Evolutionary conservation across 192 early-diverging fungal genomes (phyloP).

Genomic region (Phycomyces nitens): DNA sequence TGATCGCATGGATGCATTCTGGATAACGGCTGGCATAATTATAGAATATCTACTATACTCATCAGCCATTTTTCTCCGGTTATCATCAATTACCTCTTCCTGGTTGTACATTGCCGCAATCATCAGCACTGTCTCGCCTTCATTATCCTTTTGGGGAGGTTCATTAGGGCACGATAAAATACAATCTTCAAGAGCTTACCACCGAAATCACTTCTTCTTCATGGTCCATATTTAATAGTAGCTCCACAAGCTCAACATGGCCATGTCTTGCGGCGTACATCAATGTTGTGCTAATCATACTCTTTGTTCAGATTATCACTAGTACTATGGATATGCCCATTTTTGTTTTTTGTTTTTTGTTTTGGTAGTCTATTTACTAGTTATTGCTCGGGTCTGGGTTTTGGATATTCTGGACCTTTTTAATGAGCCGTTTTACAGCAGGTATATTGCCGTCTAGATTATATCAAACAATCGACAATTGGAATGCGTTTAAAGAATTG

Average conservation of each 20-base stretch:
- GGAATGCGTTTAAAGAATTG: no score
- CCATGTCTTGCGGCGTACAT: slow-evolving; percentile 34
- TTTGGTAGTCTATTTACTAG: no score
- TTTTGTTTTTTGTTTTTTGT: no score
- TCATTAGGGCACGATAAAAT: no score
- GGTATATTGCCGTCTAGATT: slow-evolving; percentile 33
- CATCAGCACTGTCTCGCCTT: slow-evolving; percentile 38
- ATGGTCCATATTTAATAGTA: slow-evolving; percentile 31
- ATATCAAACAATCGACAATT: no score
- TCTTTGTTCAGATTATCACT: background rate
- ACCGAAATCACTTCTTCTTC: slow-evolving; percentile 39
- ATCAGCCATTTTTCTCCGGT: background rate
- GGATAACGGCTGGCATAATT: slow-evolving; percentile 32
- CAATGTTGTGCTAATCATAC: slow-evolving; percentile 28
- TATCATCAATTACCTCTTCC: slow-evolving; percentile 26
- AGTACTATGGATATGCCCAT: no score
- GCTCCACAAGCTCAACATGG: slow-evolving; percentile 31
- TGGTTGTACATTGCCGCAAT: slow-evolving; percentile 32
- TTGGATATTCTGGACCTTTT: slow-evolving; percentile 33
- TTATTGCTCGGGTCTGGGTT: slow-evolving; percentile 37
- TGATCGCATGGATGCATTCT: slow-evolving; percentile 37
- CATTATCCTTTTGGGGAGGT: slow-evolving; percentile 22
- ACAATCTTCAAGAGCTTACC: no score
- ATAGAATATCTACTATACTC: slow-evolving; percentile 29
- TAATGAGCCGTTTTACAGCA: slow-evolving; percentile 32